phyloP scores from a whole-genome alignment of 2,329 filamentous ascomycete genomes.

The Lecanicillium sp. region DNA sequence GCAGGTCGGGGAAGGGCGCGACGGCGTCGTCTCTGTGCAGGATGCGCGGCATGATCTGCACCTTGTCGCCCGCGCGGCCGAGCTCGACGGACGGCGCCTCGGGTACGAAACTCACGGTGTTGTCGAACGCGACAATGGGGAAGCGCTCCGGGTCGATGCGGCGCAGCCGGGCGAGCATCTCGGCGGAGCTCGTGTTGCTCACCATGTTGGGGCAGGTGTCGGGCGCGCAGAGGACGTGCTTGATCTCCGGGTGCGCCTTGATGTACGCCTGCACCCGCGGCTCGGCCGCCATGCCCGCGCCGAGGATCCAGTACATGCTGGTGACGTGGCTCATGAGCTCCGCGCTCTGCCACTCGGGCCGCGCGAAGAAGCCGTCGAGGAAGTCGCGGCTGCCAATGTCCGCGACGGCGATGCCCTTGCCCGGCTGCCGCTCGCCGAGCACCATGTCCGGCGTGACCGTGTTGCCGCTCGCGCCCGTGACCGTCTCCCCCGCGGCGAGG shows the following conservation, averaged over 20 bases:
- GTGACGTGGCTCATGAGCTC: constrained; percentile 62
- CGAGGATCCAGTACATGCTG: constrained; percentile 76
- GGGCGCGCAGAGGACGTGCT: constrained; percentile 71
- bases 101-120: constrained; percentile 28
- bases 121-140: constrained; percentile 60
- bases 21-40: constrained; percentile 40
- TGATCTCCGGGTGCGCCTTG: constrained; percentile 48
- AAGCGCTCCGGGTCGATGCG: constrained; percentile 71
- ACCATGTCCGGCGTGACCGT: constrained; percentile 84
- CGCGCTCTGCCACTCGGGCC: constrained; percentile 64
- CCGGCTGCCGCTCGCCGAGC: constrained; percentile 58
- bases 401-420: constrained; percentile 70
- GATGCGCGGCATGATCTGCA: constrained; percentile 43
- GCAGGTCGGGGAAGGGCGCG: constrained; percentile 39
- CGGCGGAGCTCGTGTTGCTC: constrained; percentile 59
- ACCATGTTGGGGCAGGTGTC: constrained; percentile 74
- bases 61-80: constrained; percentile 38
- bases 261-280: constrained; percentile 63
- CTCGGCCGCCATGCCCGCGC: constrained; percentile 58
- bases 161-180: constrained; percentile 62
- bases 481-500: constrained; percentile 58
- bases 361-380: constrained; percentile 60
- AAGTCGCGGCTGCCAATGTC: constrained; percentile 70
- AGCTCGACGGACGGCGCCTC: constrained; percentile 27
- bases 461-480: constrained; percentile 58